These are phyloP conservation scores for Ceratocystis eucalypticola DNA, from an alignment of 2,329 filamentous ascomycete genomes.

Conservation along the genomic window DNA sequence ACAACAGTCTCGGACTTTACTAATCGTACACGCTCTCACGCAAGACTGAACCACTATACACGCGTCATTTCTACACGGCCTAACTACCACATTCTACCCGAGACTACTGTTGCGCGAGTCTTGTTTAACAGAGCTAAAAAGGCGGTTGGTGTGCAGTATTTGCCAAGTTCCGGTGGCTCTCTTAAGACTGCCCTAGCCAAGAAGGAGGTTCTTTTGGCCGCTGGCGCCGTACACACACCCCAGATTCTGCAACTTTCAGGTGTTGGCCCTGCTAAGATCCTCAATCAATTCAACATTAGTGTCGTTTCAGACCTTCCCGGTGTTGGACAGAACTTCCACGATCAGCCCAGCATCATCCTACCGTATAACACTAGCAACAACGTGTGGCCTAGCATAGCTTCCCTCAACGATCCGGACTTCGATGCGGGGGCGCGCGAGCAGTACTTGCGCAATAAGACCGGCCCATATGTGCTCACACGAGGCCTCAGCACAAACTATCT, in stretches of 20 bases:
- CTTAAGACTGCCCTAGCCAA: conserved; percentile 15
- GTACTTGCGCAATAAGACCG: conserved; percentile 25
- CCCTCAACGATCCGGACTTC: conserved; percentile 25
- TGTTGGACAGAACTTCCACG: conserved; percentile 36
- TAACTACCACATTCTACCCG: conserved; percentile 45
- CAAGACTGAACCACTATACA: conserved; percentile 24
- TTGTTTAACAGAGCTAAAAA: conserved; percentile 37
- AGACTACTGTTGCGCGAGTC: conserved; percentile 42
- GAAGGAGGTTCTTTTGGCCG: conserved; percentile 32
- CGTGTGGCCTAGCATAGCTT: conserved; percentile 22
- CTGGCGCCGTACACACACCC: conserved; percentile 31
- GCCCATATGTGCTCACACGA: conserved; percentile 25
- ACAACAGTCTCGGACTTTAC: conserved; percentile 25
- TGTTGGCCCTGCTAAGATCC: conserved; percentile 29
- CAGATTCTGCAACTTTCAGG: conserved; percentile 39
- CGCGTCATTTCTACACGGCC: conserved; percentile 30
- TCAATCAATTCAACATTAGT: conserved; percentile 30
- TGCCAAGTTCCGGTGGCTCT: conserved; percentile 27
- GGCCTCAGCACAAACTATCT: conserved; percentile 25
- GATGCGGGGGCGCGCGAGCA: conserved; percentile 25
- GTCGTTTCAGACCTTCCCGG: conserved; percentile 33
- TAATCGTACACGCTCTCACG: conserved; percentile 25
- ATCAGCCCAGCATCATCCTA: conserved; percentile 26
- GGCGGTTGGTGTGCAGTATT: conserved; percentile 47
- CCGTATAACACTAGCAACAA: conserved; percentile 23